These are phyloP conservation scores for Inosperma sp. DNA, from an alignment of 768 basidiomycete species.

Conservation along the genomic window DNA sequence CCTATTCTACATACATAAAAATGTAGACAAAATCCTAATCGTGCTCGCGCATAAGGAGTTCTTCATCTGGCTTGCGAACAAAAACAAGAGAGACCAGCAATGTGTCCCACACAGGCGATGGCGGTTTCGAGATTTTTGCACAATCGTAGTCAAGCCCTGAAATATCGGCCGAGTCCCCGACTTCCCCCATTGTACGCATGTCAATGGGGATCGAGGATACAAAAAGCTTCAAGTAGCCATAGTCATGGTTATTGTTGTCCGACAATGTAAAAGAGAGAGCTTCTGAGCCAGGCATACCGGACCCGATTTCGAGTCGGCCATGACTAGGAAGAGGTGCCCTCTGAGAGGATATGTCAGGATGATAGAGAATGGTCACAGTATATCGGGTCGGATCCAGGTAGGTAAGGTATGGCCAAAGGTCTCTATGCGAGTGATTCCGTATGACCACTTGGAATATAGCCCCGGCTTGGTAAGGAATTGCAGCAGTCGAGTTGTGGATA, in stretches of 20 bases:
- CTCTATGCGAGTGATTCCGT: slow-evolving; percentile 44
- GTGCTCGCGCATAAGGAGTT: too few relatives aligned
- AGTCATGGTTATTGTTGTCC: slow-evolving; percentile 35
- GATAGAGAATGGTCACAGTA: slow-evolving; percentile 51
- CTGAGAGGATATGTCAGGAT: slow-evolving; percentile 36
- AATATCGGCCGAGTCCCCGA: slow-evolving; percentile 18
- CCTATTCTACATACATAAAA: too few relatives aligned
- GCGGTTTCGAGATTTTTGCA: slow-evolving; percentile 4
- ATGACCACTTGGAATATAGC: slow-evolving; percentile 46
- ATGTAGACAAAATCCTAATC: too few relatives aligned
- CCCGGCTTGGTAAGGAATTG: slow-evolving; percentile 39
- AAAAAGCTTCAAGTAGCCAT: slow-evolving; percentile 55
- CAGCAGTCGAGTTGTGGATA: slow-evolving; percentile 44
- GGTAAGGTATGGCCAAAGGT: slow-evolving; percentile 60
- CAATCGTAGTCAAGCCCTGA: slow-evolving; percentile 9
- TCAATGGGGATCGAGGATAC: slow-evolving; percentile 48
- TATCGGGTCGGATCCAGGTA: slow-evolving; percentile 58
- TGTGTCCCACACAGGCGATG: slow-evolving; percentile 31
- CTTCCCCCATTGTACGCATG: slow-evolving; percentile 48
- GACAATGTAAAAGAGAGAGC: slow-evolving; percentile 43
- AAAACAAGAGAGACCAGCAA: slow-evolving; percentile 27
- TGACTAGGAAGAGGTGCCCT: slow-evolving; percentile 43
- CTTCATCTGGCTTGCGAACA: slow-evolving; percentile 10
- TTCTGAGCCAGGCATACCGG: slow-evolving; percentile 41
- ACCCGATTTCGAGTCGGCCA: slow-evolving; percentile 37